phyloP scores from a whole-genome alignment of 1,284 basidiomycete genomes.

The Naganishia liquefaciens region DNA sequence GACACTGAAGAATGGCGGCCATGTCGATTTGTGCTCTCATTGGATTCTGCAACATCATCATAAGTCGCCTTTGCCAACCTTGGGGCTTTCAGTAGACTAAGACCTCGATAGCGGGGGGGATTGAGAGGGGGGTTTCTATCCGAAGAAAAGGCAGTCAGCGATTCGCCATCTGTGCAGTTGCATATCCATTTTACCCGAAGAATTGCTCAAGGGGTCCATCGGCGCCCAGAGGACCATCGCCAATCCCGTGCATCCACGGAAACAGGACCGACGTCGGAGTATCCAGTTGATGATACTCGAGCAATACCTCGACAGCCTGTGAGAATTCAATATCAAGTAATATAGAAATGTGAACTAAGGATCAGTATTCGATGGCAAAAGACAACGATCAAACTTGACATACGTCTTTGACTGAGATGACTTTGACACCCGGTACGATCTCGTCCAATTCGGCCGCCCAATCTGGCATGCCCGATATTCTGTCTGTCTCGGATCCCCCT shows the following conservation, averaged over 20 bases:
- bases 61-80: slow-evolving; percentile 36
- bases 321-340: not conserved
- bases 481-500: not conserved
- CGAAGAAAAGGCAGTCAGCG: not conserved
- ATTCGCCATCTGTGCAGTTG: not conserved
- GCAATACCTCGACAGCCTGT: slow-evolving; percentile 45
- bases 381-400: not conserved
- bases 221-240: slow-evolving; percentile 49
- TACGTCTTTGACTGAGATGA: slow-evolving; percentile 28
- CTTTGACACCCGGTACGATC: slow-evolving; percentile 32
- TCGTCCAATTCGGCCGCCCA: slow-evolving; percentile 25
- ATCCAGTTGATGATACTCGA: slow-evolving; percentile 48
- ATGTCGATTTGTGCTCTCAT: slow-evolving; percentile 1
- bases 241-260: slow-evolving; percentile 54
- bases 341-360: not conserved
- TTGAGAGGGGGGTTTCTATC: slow-evolving; percentile 43
- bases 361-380: not conserved
- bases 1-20: not conserved
- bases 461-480: slow-evolving; percentile 33
- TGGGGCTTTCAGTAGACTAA: slow-evolving; percentile 47
- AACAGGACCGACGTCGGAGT: slow-evolving; percentile 52
- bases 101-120: slow-evolving; percentile 52
- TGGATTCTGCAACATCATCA: slow-evolving; percentile 34
- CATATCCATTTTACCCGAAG: slow-evolving; percentile 44
- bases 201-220: slow-evolving; percentile 48